phyloP scores from a whole-genome alignment of 2,329 filamentous ascomycete species.

The Colletotrichum horii region DNA sequence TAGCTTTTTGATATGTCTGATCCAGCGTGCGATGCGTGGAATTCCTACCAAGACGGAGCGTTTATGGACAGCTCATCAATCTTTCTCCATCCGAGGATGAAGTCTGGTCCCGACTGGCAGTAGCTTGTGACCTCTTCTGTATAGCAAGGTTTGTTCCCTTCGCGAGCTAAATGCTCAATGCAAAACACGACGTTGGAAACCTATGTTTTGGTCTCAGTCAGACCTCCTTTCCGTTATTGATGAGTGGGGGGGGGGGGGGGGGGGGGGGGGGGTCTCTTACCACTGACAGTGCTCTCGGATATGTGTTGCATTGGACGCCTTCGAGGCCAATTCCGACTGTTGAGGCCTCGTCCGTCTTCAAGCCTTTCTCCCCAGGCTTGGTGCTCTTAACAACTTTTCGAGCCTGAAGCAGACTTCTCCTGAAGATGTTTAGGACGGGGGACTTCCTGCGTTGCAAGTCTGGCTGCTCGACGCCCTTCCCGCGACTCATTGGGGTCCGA shows the following conservation, averaged over 20 bases:
- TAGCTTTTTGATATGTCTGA: neutral
- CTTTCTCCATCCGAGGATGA: slow-evolving; percentile 6
- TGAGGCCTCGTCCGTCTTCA: neutral
- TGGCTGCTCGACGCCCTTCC: neutral
- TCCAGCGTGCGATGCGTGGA: neutral
- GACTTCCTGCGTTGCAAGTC: neutral
- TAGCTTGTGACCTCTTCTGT: neutral
- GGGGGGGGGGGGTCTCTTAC: neutral
- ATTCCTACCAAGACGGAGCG: neutral
- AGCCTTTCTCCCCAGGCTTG: neutral
- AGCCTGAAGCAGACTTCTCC: neutral
- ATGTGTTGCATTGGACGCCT: neutral
- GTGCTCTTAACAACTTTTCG: neutral
- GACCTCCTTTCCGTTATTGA: neutral
- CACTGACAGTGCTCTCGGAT: neutral
- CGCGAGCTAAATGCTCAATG: neutral
- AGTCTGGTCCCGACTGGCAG: neutral
- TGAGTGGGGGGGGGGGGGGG: neutral
- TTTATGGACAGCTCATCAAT: neutral
- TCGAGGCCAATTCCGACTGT: neutral
- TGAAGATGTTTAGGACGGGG: neutral
- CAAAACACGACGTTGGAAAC: neutral
- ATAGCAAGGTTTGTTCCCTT: neutral
- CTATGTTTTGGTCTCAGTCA: neutral
- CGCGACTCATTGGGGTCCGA: neutral